These are phyloP conservation scores for Penicillium malachiteum DNA, from an alignment of 495 filamentous ascomycete species.

Conservation along the genomic window DNA sequence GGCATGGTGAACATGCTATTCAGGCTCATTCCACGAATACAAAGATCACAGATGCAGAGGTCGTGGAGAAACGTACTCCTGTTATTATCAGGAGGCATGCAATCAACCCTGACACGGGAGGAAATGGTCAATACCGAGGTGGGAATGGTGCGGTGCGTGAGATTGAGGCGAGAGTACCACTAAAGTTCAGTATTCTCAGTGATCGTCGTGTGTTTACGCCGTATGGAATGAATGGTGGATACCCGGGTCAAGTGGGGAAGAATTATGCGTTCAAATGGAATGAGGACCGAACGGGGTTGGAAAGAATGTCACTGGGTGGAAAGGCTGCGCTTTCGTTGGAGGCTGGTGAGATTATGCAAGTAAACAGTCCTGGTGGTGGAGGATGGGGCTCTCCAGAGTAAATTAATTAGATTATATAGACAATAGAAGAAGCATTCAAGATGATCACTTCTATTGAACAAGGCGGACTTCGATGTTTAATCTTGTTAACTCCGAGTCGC, in stretches of 20 bases:
- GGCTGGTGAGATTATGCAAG: constrained; percentile 22
- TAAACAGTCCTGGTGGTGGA: constrained; percentile 20
- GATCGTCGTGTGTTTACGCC: constrained; percentile 1
- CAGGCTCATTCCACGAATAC: constrained; percentile 3
- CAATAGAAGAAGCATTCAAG: no score
- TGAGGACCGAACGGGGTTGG: constrained; percentile 9
- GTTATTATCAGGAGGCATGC: constrained; percentile 3
- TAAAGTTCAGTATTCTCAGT: constrained; percentile 1
- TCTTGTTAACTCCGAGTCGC: no score
- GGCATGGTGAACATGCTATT: constrained; percentile 6
- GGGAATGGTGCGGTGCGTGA: constrained; percentile 2
- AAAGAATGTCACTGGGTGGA: constrained; percentile 17
- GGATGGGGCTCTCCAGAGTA: constrained; percentile 10
- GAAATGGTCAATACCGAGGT: constrained; percentile 1
- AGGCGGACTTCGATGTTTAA: no score
- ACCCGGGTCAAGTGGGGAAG: neutral
- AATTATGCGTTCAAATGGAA: constrained; percentile 25
- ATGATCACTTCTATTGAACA: no score
- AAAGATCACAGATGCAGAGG: constrained; percentile 5
- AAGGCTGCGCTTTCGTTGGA: constrained; percentile 16
- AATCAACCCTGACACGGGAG: neutral
- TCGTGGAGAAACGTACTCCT: constrained; percentile 4
- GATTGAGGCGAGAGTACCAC: neutral
- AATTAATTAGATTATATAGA: neutral
- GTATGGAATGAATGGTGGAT: constrained; percentile 5